These are phyloP conservation scores for Klebsormidium nitens DNA, from an alignment of 139 green algal species.

Conservation along the genomic window DNA sequence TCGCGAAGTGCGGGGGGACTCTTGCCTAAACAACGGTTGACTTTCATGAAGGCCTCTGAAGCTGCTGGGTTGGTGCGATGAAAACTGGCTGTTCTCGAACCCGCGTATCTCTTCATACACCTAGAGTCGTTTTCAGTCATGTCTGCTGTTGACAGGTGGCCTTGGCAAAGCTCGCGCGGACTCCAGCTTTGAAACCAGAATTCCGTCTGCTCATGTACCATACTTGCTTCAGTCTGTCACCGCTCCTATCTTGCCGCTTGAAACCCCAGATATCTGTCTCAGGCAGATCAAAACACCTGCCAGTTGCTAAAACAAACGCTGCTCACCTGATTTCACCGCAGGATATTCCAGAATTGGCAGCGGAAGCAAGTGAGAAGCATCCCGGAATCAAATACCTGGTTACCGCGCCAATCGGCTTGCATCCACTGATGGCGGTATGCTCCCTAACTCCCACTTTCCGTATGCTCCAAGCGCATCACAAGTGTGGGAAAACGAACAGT, in stretches of 20 bases:
- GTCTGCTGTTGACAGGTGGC: too few relatives aligned
- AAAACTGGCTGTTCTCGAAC: too few relatives aligned
- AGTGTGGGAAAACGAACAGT: background rate
- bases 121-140: too few relatives aligned
- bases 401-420: conserved; percentile 43
- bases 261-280: background rate
- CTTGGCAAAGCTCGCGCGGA: too few relatives aligned
- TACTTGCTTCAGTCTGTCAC: background rate
- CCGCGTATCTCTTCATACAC: too few relatives aligned
- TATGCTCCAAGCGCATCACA: conserved; percentile 4
- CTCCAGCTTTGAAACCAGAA: too few relatives aligned
- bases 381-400: conserved; percentile 41
- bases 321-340: conserved; percentile 2
- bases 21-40: background rate
- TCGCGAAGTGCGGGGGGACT: too few relatives aligned
- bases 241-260: background rate
- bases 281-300: background rate
- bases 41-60: too few relatives aligned
- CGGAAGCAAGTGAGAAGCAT: conserved; percentile 36
- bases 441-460: background rate
- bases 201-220: too few relatives aligned
- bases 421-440: conserved; percentile 36
- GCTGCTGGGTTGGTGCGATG: too few relatives aligned
- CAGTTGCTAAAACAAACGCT: background rate
- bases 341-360: conserved; percentile 42